These are phyloP conservation scores for Vinca major DNA, from an alignment of 305 asterid species.

Conservation along the genomic window DNA sequence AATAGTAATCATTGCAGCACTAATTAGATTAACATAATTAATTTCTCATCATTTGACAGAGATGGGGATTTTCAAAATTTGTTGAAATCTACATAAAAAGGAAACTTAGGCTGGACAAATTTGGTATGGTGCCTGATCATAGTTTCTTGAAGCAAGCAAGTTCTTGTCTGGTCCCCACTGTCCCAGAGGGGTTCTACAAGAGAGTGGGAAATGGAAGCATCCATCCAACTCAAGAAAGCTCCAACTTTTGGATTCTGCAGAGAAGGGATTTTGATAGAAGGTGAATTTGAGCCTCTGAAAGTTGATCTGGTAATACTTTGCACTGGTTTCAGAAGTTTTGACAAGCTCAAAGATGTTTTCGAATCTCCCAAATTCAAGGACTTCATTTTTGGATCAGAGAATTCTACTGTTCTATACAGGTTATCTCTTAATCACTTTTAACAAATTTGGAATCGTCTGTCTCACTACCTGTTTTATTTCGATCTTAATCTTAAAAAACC, in stretches of 20 bases:
- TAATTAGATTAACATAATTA: too few species aligned
- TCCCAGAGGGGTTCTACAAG: conserved; percentile 38
- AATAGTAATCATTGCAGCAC: too few species aligned
- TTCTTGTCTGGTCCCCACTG: conserved; percentile 24
- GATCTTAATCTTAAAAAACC: too few species aligned
- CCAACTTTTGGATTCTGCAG: too few species aligned
- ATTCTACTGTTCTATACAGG: conserved; percentile 8
- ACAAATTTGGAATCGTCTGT: too few species aligned
- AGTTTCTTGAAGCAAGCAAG: conserved; percentile 29
- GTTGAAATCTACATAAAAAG: conserved; percentile 32
- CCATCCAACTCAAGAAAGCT: conserved; percentile 28
- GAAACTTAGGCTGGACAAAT: conserved; percentile 27
- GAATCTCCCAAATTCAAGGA: conserved; percentile 22
- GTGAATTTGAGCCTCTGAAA: conserved; percentile 17
- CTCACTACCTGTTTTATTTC: too few species aligned
- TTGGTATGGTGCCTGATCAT: conserved; percentile 37
- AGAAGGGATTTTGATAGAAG: conserved; percentile 29
- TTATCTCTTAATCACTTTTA: neutral
- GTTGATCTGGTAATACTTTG: conserved; percentile 27
- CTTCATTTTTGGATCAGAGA: conserved; percentile 17
- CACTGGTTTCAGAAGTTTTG: conserved; percentile 36
- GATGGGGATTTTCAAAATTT: conserved; percentile 42
- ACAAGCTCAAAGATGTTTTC: conserved; percentile 32
- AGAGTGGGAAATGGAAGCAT: conserved; percentile 40
- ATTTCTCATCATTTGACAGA: conserved; percentile 19